phyloP scores from a whole-genome alignment of 2,329 filamentous ascomycete genomes.

The Diaporthe sp. region DNA sequence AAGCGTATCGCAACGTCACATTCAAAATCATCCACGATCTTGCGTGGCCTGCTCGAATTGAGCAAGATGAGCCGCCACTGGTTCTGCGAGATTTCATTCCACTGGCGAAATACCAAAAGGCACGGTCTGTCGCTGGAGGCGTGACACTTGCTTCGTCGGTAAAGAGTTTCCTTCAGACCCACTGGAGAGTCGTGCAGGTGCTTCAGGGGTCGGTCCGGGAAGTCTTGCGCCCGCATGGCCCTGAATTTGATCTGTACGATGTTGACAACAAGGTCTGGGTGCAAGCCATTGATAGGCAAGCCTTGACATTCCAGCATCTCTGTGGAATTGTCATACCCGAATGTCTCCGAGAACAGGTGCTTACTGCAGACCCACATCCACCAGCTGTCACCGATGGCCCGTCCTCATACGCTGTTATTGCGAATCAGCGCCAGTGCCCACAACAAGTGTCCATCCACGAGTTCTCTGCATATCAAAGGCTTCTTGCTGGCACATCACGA shows the following conservation, averaged over 20 bases:
- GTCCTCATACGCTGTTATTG: slow-evolving; percentile 68
- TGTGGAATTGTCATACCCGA: slow-evolving; percentile 47
- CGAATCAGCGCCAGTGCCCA: slow-evolving; percentile 64
- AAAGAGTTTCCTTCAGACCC: slow-evolving; percentile 38
- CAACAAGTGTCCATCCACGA: slow-evolving; percentile 63
- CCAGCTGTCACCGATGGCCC: slow-evolving; percentile 47
- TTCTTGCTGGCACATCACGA: slow-evolving; percentile 60
- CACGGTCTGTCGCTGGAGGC: background rate
- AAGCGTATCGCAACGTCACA: no score
- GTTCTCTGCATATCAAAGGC: slow-evolving; percentile 64
- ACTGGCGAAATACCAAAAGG: no score
- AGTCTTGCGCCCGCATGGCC: slow-evolving; percentile 27
- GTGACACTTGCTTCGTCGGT: slow-evolving; percentile 9
- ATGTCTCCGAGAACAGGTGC: slow-evolving; percentile 43
- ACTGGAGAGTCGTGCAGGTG: slow-evolving; percentile 26
- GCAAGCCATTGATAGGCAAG: background rate
- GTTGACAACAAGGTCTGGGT: slow-evolving; percentile 7
- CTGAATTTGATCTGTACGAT: slow-evolving; percentile 20
- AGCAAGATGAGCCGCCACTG: no score
- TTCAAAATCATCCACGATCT: no score
- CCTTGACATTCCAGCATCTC: slow-evolving; percentile 61
- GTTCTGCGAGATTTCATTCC: no score
- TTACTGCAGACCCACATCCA: no score
- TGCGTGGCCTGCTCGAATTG: no score
- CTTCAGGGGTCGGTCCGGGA: background rate